Conservation (phyloP, 192 early-diverging fungal species). For the Coemansia sp. region DNA sequence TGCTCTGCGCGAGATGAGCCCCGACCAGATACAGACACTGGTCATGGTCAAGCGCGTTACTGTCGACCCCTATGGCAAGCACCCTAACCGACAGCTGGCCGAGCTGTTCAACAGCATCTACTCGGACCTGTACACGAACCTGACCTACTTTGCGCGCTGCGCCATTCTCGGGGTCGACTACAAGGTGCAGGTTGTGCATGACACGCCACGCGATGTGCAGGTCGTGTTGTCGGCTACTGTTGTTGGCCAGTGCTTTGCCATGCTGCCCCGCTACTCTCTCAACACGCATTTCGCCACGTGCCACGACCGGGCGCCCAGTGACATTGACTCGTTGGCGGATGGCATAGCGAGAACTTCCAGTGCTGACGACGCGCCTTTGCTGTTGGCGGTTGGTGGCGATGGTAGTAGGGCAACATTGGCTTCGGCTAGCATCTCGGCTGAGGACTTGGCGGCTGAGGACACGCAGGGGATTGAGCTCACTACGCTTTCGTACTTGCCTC, state of each 20-base stretch:
- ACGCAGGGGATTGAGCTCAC: slow-evolving; percentile 62
- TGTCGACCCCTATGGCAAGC: slow-evolving; percentile 59
- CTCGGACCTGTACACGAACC: slow-evolving; percentile 61
- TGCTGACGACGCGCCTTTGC: slow-evolving; percentile 1
- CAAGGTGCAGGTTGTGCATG: slow-evolving; percentile 13
- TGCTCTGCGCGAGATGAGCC: slow-evolving; percentile 36
- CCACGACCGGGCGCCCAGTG: background rate
- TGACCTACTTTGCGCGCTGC: slow-evolving; percentile 64
- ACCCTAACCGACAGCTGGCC: slow-evolving; percentile 73
- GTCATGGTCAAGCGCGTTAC: slow-evolving; percentile 62
- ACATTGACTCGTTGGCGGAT: background rate
- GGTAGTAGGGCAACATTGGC: background rate
- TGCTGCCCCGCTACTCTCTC: slow-evolving; percentile 20
- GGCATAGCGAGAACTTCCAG: background rate
- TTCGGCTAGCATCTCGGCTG: background rate
- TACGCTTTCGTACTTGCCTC: slow-evolving; percentile 65
- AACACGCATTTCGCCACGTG: slow-evolving; percentile 5
- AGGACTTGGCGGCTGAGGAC: background rate
- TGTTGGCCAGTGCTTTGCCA: slow-evolving; percentile 19
- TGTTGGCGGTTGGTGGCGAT: background rate
- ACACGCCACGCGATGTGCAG: slow-evolving; percentile 60
- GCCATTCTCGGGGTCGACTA: slow-evolving; percentile 60
- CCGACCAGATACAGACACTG: slow-evolving; percentile 53
- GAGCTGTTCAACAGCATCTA: slow-evolving; percentile 64
- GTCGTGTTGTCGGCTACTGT: slow-evolving; percentile 58